These are phyloP conservation scores for Penicillium crystallinum DNA, from an alignment of 495 filamentous ascomycete species.

Conservation along the genomic window DNA sequence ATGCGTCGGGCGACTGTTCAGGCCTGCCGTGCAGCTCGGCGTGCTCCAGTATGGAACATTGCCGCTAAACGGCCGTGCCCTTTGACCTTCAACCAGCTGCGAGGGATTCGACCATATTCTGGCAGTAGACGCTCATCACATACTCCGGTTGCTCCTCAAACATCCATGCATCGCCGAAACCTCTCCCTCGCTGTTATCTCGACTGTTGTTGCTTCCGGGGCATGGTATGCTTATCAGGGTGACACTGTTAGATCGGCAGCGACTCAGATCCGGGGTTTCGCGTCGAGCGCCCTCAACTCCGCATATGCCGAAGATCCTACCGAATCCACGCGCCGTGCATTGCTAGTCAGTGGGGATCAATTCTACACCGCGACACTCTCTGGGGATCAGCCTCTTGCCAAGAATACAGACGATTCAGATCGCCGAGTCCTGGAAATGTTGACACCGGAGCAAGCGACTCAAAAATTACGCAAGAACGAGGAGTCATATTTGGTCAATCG, in stretches of 20 bases:
- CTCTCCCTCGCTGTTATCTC: conserved; percentile 59
- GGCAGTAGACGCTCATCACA: conserved; percentile 33
- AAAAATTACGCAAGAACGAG: conserved; percentile 82
- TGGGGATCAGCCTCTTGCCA: conserved; percentile 78
- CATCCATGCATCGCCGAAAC: conserved; percentile 61
- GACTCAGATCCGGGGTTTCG: conserved; percentile 25
- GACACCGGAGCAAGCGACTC: conserved; percentile 88
- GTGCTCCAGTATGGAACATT: conserved; percentile 50
- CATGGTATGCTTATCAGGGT: conserved; percentile 59
- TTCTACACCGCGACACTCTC: conserved; percentile 76
- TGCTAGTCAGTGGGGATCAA: conserved; percentile 78
- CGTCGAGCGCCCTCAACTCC: conserved; percentile 24
- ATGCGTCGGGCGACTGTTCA: conserved; percentile 65
- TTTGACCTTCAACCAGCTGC: conserved; percentile 42
- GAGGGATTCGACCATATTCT: conserved; percentile 41
- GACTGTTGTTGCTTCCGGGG: conserved; percentile 57
- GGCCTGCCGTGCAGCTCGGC: conserved; percentile 57
- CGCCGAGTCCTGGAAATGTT: conserved; percentile 88
- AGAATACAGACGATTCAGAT: conserved; percentile 76
- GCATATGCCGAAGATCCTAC: conserved; percentile 29
- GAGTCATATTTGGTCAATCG: conserved; percentile 87
- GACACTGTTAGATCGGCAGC: conserved; percentile 23
- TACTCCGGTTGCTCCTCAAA: conserved; percentile 35
- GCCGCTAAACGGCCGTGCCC: conserved; percentile 41
- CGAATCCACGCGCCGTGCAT: conserved; percentile 34